These are phyloP conservation scores for Cladosporium colombiae DNA, from an alignment of 2,329 filamentous ascomycete genomes.

Conservation along the genomic window DNA sequence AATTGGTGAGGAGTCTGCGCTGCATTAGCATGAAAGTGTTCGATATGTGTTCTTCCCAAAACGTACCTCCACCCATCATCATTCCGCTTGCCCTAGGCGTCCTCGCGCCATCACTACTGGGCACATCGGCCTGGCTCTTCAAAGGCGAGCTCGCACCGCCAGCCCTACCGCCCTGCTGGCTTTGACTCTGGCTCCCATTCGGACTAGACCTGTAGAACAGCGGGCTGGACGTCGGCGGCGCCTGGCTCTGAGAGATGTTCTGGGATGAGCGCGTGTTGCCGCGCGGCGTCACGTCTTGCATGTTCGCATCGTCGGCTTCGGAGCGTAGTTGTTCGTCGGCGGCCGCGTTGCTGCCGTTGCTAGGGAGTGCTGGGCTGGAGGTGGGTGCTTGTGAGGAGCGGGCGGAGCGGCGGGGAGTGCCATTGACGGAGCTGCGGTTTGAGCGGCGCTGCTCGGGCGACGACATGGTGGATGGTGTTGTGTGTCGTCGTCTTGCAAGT, in stretches of 20 bases:
- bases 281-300: constrained; percentile 43
- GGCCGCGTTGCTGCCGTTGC: constrained; percentile 24
- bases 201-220: constrained; percentile 73
- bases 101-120: constrained; percentile 61
- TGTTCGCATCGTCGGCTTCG: constrained; percentile 42
- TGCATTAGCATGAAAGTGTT: constrained; percentile 26
- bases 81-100: constrained; percentile 67
- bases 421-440: constrained; percentile 52
- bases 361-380: constrained; percentile 39
- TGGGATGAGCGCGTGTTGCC: constrained; percentile 47
- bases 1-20: constrained; percentile 84
- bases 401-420: constrained; percentile 50
- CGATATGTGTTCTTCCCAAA: constrained; percentile 1
- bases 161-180: constrained; percentile 25
- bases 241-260: constrained; percentile 38
- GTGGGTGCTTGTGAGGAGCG: constrained; percentile 56
- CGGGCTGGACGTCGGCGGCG: constrained; percentile 66
- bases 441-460: constrained; percentile 60
- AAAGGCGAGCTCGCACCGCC: constrained; percentile 53
- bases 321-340: constrained; percentile 44
- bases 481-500: background rate
- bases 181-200: constrained; percentile 42
- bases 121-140: constrained; percentile 33
- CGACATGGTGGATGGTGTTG: constrained; percentile 55
- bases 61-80: constrained; percentile 58